phyloP scores from a whole-genome alignment of 495 filamentous ascomycete species.

The Neurospora sp. region DNA sequence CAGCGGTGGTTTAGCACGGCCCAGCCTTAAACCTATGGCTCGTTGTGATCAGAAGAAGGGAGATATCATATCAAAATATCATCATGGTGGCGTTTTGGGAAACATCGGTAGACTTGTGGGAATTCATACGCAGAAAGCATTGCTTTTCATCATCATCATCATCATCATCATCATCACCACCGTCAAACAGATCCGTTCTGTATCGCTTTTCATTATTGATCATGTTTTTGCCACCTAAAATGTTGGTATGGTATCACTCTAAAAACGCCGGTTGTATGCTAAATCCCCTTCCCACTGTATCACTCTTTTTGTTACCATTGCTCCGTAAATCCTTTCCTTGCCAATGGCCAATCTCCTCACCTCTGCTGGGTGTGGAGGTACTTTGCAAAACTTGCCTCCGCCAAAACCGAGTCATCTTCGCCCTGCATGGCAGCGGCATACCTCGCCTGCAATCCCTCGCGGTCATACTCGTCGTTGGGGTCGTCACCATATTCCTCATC shows the following conservation, averaged over 20 bases:
- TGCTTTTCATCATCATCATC: not conserved
- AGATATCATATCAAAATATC: not conserved
- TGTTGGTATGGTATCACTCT: not conserved
- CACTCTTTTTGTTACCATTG: not conserved
- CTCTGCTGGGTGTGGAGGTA: constrained; percentile 38
- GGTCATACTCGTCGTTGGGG: constrained; percentile 35
- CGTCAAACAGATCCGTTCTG: not conserved
- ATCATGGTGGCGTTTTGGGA: not conserved
- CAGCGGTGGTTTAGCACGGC: too few species aligned
- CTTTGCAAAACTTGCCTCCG: constrained; percentile 51
- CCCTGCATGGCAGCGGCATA: constrained; percentile 50
- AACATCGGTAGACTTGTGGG: not conserved
- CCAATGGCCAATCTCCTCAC: not conserved
- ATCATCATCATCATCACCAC: not conserved
- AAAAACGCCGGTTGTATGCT: not conserved
- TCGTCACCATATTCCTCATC: constrained; percentile 35
- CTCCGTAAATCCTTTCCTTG: not conserved
- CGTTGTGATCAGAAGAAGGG: not conserved
- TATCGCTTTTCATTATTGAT: not conserved
- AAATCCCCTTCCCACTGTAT: not conserved
- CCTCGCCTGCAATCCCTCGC: constrained; percentile 51
- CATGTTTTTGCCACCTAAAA: not conserved
- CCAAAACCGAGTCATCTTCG: constrained; percentile 33
- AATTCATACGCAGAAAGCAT: not conserved
- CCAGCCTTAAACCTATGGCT: not conserved